Evolutionary conservation across 2,329 filamentous ascomycete species (phyloP).

Genomic region (Xylaria sp.): DNA sequence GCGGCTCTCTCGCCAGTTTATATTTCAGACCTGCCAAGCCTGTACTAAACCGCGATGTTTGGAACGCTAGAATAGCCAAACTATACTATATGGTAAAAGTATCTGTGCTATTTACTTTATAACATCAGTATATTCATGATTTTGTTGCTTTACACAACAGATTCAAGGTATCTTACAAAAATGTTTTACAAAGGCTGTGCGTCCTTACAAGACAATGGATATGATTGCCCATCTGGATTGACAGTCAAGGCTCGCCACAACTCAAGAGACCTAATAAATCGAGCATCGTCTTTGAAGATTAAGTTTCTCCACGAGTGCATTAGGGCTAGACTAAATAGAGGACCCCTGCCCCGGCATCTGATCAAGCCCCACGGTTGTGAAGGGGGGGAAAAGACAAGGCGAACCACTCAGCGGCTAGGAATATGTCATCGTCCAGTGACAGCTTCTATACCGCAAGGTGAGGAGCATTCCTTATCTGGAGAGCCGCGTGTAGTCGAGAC

Average conservation of each 20-base stretch:
- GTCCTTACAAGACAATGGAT: not conserved
- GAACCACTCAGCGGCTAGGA: constrained; percentile 7
- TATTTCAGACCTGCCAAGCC: constrained; percentile 25
- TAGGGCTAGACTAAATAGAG: not conserved
- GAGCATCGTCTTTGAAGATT: not conserved
- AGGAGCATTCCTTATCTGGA: not conserved
- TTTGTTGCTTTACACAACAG: not conserved
- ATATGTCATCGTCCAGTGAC: constrained; percentile 25
- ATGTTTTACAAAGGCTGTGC: not conserved
- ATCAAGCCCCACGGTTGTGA: constrained; percentile 2
- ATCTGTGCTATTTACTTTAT: not conserved
- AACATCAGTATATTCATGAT: not conserved
- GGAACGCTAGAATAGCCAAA: not conserved
- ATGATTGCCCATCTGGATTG: not conserved
- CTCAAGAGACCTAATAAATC: not conserved
- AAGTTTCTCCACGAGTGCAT: constrained; percentile 10
- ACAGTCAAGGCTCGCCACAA: not conserved
- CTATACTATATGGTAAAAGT: not conserved
- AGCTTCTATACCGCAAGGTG: not conserved
- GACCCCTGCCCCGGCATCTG: constrained; percentile 4
- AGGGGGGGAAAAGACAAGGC: not conserved
- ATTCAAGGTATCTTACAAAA: not conserved
- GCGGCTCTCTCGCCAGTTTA: constrained; percentile 25
- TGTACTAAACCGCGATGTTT: constrained; percentile 3
- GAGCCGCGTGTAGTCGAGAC: constrained; percentile 6